phyloP scores from a whole-genome alignment of 192 early-diverging fungal species.

The Coemansia biformis region DNA sequence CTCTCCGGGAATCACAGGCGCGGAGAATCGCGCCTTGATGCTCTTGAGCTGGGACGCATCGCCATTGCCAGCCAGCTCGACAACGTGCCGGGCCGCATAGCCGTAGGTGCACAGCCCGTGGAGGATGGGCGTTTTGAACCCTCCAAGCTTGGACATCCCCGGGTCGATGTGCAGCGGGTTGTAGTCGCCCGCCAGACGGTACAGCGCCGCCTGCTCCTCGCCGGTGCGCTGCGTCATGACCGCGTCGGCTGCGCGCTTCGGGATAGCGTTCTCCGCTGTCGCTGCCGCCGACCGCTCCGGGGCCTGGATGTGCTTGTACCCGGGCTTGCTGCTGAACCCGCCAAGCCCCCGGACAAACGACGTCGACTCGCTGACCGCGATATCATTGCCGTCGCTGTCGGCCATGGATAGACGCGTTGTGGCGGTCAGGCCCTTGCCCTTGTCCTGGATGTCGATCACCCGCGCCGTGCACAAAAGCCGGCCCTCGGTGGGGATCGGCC shows the following conservation, averaged over 20 bases:
- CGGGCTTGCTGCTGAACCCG: constrained; percentile 79
- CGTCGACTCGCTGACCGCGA: constrained; percentile 85
- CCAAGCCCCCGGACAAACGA: constrained; percentile 92
- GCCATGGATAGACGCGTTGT: constrained; percentile 75
- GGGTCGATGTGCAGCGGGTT: constrained; percentile 99
- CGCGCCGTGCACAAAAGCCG: constrained; percentile 68
- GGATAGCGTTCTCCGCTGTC: constrained; percentile 72
- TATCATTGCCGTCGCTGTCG: constrained; percentile 67
- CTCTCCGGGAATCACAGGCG: constrained; percentile 92
- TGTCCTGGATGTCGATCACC: constrained; percentile 93
- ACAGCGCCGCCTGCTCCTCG: constrained; percentile 91
- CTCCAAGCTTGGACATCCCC: constrained; percentile 84
- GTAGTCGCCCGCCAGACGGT: constrained; percentile 91
- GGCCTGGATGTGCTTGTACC: constrained; percentile 22
- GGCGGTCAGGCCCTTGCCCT: constrained; percentile 87
- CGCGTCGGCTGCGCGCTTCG: constrained; percentile 79
- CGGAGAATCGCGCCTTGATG: constrained; percentile 88
- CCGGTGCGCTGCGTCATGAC: constrained; percentile 78
- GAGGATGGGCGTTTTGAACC: constrained; percentile 94
- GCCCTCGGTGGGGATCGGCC: constrained; percentile 80
- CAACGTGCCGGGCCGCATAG: constrained; percentile 84
- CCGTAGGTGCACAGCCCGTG: constrained; percentile 95
- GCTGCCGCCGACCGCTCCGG: constrained; percentile 65
- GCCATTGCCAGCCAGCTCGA: constrained; percentile 66
- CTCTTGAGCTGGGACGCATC: constrained; percentile 63